phyloP scores from a whole-genome alignment of 148 eudicot genomes.

The Chenopodium quinoa region DNA sequence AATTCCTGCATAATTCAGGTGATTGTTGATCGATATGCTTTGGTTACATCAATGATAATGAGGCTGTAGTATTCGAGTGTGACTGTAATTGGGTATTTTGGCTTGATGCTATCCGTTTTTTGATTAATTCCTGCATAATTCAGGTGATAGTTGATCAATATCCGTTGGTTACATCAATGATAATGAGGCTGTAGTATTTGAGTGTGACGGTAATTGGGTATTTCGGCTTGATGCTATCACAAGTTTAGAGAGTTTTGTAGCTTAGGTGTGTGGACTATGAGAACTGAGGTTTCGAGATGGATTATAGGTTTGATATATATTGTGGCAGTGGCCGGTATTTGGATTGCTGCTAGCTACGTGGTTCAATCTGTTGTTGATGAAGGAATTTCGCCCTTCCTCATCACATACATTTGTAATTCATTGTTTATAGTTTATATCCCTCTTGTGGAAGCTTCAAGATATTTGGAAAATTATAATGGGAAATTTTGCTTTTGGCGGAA shows the following conservation, averaged over 20 bases:
- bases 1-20: slow-evolving; percentile 24
- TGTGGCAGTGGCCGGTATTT: slow-evolving; percentile 75
- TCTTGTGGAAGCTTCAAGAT: slow-evolving; percentile 61
- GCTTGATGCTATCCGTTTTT: slow-evolving; percentile 16
- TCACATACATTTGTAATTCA: slow-evolving; percentile 90
- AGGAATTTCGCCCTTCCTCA: slow-evolving; percentile 88
- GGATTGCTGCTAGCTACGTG: slow-evolving; percentile 98
- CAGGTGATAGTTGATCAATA: slow-evolving; percentile 14
- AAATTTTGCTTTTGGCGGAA: slow-evolving; percentile 56
- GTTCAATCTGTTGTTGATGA: slow-evolving; percentile 91
- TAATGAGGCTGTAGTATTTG: background rate
- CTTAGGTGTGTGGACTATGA: slow-evolving; percentile 42
- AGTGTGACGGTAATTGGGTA: background rate
- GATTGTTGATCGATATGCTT: background rate
- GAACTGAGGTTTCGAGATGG: slow-evolving; percentile 68
- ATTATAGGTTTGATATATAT: slow-evolving; percentile 77
- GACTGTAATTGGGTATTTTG: background rate
- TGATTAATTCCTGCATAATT: slow-evolving; percentile 12
- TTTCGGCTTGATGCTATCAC: slow-evolving; percentile 12
- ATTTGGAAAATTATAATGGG: slow-evolving; percentile 63
- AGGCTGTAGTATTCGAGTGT: background rate
- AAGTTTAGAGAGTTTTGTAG: slow-evolving; percentile 4
- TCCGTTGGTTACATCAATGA: background rate
- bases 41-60: background rate
- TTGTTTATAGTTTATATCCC: slow-evolving; percentile 84